These are phyloP conservation scores for Xylaria sp. DNA, from an alignment of 2,329 filamentous ascomycete species.

Conservation along the genomic window DNA sequence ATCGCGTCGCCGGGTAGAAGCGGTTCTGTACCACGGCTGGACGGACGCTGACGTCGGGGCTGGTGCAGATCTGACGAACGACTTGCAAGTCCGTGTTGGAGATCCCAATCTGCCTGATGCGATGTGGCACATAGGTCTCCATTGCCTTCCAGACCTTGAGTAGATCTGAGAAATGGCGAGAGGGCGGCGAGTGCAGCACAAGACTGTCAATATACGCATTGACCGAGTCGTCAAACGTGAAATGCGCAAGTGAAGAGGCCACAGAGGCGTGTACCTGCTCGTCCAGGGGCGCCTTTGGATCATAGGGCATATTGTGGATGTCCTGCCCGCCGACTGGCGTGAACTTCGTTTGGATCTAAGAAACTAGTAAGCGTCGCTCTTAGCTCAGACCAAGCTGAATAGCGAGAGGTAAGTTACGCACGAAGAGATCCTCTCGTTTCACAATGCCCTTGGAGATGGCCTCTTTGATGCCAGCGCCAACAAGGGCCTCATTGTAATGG, in stretches of 20 bases:
- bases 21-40: conserved; percentile 79
- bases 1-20: conserved; percentile 69
- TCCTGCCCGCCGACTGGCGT: conserved; percentile 73
- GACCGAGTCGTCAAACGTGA: conserved; percentile 52
- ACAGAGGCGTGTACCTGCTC: conserved; percentile 59
- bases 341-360: conserved; percentile 84
- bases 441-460: conserved; percentile 70
- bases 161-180: conserved; percentile 57
- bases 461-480: conserved; percentile 72
- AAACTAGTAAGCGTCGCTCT: conserved; percentile 28
- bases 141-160: conserved; percentile 74
- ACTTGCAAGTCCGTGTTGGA: conserved; percentile 75
- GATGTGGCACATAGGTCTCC: conserved; percentile 72
- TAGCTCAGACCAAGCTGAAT: conserved; percentile 7
- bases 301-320: conserved; percentile 69
- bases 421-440: conserved; percentile 70
- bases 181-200: conserved; percentile 74
- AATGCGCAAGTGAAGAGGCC: conserved; percentile 44
- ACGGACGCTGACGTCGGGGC: conserved; percentile 48
- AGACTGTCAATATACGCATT: conserved; percentile 73
- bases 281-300: conserved; percentile 65
- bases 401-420: conserved; percentile 52
- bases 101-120: conserved; percentile 76
- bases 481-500: conserved; percentile 79
- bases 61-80: conserved; percentile 62